Evolutionary conservation across 2,329 filamentous ascomycete genomes (phyloP).

Genomic region (Colletotrichum tropicicola): DNA sequence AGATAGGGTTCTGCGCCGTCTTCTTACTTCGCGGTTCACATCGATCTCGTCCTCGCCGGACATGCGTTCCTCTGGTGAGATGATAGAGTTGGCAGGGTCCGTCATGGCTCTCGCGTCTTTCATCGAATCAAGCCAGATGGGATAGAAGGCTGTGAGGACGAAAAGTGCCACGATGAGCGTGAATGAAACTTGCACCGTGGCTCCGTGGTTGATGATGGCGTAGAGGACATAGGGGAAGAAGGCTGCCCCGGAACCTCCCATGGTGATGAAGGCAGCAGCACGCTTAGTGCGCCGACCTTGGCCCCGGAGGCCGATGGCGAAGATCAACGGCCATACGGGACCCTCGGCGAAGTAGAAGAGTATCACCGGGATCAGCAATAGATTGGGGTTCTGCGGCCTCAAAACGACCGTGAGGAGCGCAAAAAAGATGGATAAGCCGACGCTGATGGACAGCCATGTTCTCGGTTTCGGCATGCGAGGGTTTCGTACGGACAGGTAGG

Average conservation of each 20-base stretch:
- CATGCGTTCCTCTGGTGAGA: conserved; percentile 24
- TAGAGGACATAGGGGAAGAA: conserved; percentile 81
- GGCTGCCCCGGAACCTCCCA: conserved; percentile 76
- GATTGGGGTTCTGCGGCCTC: conserved; percentile 53
- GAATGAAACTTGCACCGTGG: conserved; percentile 71
- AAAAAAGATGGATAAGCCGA: conserved; percentile 67
- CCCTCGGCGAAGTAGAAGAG: conserved; percentile 84
- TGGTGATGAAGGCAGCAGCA: conserved; percentile 80
- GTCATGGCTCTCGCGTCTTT: conserved; percentile 56
- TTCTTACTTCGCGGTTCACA: conserved; percentile 16
- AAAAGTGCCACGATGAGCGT: conserved; percentile 67
- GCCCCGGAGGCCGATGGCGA: conserved; percentile 80
- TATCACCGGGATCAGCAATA: conserved; percentile 68
- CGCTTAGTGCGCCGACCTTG: conserved; percentile 84
- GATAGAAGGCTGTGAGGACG: conserved; percentile 55
- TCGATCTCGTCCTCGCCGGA: conserved; percentile 20
- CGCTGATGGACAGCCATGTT: conserved; percentile 73
- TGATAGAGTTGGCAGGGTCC: conserved; percentile 39
- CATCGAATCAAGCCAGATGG: conserved; percentile 57
- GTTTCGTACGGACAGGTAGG: conserved; percentile 61
- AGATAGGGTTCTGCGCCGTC: conserved; percentile 10
- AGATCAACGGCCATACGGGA: conserved; percentile 84
- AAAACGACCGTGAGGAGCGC: conserved; percentile 58
- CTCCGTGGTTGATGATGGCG: conserved; percentile 67
- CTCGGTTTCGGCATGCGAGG: conserved; percentile 69